Conservation (phyloP, 2,329 filamentous ascomycete species). For the Chrysoporthe deuterocubensis region DNA sequence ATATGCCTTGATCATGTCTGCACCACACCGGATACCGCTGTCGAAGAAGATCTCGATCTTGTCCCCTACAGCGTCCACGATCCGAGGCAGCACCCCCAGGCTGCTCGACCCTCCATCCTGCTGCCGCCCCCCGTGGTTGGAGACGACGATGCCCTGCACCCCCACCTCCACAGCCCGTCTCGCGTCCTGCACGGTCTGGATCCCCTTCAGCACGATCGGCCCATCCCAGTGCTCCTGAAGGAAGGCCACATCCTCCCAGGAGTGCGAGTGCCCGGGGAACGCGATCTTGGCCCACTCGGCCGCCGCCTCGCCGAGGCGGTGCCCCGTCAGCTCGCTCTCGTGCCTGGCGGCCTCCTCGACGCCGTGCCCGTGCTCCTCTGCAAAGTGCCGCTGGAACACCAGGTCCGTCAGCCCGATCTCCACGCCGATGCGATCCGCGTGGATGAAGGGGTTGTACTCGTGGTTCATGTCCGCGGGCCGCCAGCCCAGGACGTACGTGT, state of each 20-base stretch:
- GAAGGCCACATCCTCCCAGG: conserved; percentile 70
- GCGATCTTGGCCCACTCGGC: conserved; percentile 59
- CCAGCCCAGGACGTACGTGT: conserved; percentile 61
- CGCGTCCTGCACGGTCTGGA: conserved; percentile 70
- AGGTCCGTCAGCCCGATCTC: conserved; percentile 27
- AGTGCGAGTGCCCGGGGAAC: conserved; percentile 61
- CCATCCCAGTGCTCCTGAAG: conserved; percentile 60
- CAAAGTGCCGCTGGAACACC: conserved; percentile 16
- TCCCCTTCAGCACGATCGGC: conserved; percentile 68
- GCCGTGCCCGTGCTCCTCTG: conserved; percentile 20
- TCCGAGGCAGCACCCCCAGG: conserved; percentile 21
- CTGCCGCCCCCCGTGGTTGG: conserved; percentile 67
- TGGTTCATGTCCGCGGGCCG: conserved; percentile 44
- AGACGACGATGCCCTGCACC: conserved; percentile 69
- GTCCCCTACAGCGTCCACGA: conserved; percentile 58
- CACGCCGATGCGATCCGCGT: conserved; percentile 26
- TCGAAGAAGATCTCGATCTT: conserved; percentile 66
- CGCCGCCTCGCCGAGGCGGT: conserved; percentile 59
- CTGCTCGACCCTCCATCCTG: conserved; percentile 27
- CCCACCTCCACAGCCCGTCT: conserved; percentile 61
- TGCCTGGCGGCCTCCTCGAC: conserved; percentile 42
- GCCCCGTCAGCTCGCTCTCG: conserved; percentile 50
- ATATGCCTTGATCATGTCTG: conserved; percentile 69
- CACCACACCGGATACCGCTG: conserved; percentile 66
- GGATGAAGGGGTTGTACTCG: conserved; percentile 25